Evolutionary conservation across 2,329 filamentous ascomycete species (phyloP).

Genomic region (Monosporascus sp.): DNA sequence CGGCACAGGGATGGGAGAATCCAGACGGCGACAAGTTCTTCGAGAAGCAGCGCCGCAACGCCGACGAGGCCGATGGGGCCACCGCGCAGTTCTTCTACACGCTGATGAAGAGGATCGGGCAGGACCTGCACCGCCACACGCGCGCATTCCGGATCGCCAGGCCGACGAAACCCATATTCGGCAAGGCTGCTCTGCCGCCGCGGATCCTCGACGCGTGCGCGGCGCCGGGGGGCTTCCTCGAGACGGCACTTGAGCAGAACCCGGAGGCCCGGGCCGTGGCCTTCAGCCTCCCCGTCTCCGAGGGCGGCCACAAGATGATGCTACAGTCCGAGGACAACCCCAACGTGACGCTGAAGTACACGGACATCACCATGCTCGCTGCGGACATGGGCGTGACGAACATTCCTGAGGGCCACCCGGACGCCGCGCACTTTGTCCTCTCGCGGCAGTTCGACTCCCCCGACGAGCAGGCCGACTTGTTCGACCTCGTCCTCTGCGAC

Average conservation of each 20-base stretch:
- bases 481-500: slow-evolving; percentile 40
- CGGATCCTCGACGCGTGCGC: slow-evolving; percentile 50
- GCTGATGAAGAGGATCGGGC: slow-evolving; percentile 38
- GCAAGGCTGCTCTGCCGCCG: slow-evolving; percentile 1
- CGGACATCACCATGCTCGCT: slow-evolving; percentile 49
- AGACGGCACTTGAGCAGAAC: slow-evolving; percentile 30
- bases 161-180: not conserved
- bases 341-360: slow-evolving; percentile 16
- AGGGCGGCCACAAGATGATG: slow-evolving; percentile 37
- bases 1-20: slow-evolving; percentile 38
- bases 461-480: slow-evolving; percentile 8
- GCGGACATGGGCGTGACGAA: slow-evolving; percentile 34
- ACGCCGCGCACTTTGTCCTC: slow-evolving; percentile 24
- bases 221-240: slow-evolving; percentile 49
- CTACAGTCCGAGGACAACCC: slow-evolving; percentile 12
- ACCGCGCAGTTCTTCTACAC: slow-evolving; percentile 28
- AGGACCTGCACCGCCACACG: slow-evolving; percentile 33
- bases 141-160: slow-evolving; percentile 23
- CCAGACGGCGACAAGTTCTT: slow-evolving; percentile 38
- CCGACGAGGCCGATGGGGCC: slow-evolving; percentile 28
- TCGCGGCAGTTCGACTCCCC: slow-evolving; percentile 17
- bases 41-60: slow-evolving; percentile 29
- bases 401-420: slow-evolving; percentile 29
- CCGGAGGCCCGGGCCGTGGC: slow-evolving; percentile 27
- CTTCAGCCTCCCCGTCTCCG: slow-evolving; percentile 34